phyloP scores from a whole-genome alignment of 1,284 basidiomycete species.

The Rhodotorula sp. region DNA sequence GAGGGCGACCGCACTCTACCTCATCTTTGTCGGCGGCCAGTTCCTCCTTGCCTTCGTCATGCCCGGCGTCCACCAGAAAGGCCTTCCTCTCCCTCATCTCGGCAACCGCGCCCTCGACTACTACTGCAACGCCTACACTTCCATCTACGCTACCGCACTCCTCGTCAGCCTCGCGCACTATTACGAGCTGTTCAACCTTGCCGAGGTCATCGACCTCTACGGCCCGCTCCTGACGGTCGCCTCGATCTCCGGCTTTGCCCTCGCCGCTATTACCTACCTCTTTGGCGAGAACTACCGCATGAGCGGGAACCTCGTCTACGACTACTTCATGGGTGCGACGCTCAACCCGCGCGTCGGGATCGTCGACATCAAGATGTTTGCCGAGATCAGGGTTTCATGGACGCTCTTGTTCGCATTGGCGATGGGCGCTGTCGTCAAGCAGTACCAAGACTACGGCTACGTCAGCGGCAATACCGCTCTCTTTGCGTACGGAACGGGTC shows the following conservation, averaged over 20 bases:
- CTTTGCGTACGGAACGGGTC: conserved; percentile 91
- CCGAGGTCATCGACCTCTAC: conserved; percentile 94
- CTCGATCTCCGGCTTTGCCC: conserved; percentile 83
- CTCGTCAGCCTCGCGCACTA: conserved; percentile 76
- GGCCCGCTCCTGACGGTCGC: conserved; percentile 94
- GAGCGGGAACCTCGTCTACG: conserved; percentile 90
- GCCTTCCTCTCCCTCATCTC: conserved; percentile 86
- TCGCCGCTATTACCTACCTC: conserved; percentile 77
- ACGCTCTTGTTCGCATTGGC: conserved; percentile 90
- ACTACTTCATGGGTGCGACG: conserved; percentile 87
- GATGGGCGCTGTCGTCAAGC: conserved; percentile 89
- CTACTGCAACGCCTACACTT: conserved; percentile 91
- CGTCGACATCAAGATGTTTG: conserved; percentile 96
- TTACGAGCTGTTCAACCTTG: conserved; percentile 81
- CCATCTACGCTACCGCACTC: conserved; percentile 80
- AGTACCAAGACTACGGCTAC: conserved; percentile 88
- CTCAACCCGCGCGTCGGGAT: conserved; percentile 92
- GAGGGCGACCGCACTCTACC: conserved; percentile 86
- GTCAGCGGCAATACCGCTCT: conserved; percentile 96
- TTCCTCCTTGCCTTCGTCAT: conserved; percentile 84
- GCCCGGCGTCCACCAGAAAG: conserved; percentile 90
- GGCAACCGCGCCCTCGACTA: conserved; percentile 90
- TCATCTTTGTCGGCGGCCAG: conserved; percentile 83
- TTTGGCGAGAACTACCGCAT: conserved; percentile 79
- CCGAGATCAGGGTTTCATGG: conserved; percentile 97